Evolutionary conservation across 495 filamentous ascomycete species (phyloP), one percentile per base, ranked within the genome.

Genomic region (Trypethelium eluteriae): DNA sequence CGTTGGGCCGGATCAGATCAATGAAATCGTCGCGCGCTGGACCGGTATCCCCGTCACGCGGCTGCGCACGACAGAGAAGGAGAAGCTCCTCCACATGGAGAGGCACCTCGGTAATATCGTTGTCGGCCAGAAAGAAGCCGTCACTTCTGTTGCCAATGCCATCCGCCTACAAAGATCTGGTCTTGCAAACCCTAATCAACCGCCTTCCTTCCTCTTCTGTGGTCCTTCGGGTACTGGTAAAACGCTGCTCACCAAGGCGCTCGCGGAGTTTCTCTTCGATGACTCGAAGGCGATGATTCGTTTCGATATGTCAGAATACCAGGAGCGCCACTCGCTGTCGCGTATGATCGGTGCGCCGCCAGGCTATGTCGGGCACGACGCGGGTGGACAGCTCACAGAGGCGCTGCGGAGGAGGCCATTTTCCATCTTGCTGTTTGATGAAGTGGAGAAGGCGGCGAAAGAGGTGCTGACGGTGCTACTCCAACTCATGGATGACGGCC

Each of bases 291-390:
- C 92, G 18, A 98, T 98, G 94, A 96, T 98, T 73, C 90, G 94
- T 16, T 93, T 98, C 80, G 94, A 98, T 78, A 98, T 98, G 94
- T 98, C 94, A 7, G 94, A 98, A 76, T 98, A 98, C 77, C 95
- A 98, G 77, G 94, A 98, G 77, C 89, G 93, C 10, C 94, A 98
- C 78, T 91, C 93, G 1, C 86, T 98, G 35, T 95, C 90, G 72
- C 88, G 94, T 67, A 96, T 98, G 89, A 98, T 98, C 70, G 94
- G 94, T 73, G 93, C 94, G 9, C 94, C 94, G 14, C 94, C 94
- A 7, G 94, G 94, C 70, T 98, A 98, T 72, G 92, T 98, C 66
- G 94, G 94, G 36, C 92, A 98, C 75, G 94, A 98, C 70, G 87
- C 94, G 38, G 94, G 94, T 69, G 94, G 94, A 46, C 94, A 98